Evolutionary conservation across 2,329 filamentous ascomycete species (phyloP).

Genomic region (Graphiopsis chlorocephala): DNA sequence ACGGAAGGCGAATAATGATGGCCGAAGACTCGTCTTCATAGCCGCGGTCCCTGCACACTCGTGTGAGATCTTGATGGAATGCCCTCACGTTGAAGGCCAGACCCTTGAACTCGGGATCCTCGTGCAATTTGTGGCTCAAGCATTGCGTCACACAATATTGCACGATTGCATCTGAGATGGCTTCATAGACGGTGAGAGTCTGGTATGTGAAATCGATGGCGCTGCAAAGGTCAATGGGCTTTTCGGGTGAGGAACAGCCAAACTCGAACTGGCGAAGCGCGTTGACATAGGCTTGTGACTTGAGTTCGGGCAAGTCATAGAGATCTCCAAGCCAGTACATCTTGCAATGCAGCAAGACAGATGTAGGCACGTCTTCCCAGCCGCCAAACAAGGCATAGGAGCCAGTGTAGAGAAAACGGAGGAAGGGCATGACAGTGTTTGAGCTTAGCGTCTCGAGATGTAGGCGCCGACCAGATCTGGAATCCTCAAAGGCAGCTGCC

Average conservation of each 20-base stretch:
- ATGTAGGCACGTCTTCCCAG: conserved; percentile 30
- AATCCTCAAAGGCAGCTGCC: conserved; percentile 40
- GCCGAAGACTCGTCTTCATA: conserved; percentile 39
- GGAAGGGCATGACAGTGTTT: conserved; percentile 36
- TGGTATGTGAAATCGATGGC: conserved; percentile 37
- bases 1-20: conserved; percentile 33
- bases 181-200: conserved; percentile 26
- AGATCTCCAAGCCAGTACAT: conserved; percentile 41
- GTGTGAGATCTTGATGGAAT: conserved; percentile 43
- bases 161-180: conserved; percentile 39
- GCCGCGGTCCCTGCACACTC: conserved; percentile 36
- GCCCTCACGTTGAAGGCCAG: conserved; percentile 36
- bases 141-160: conserved; percentile 45
- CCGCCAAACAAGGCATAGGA: conserved; percentile 35
- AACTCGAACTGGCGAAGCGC: conserved; percentile 40
- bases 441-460: conserved; percentile 39
- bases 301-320: conserved; percentile 41
- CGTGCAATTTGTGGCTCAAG: conserved; percentile 36
- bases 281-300: conserved; percentile 39
- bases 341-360: conserved; percentile 41
- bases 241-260: conserved; percentile 37
- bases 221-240: conserved; percentile 40
- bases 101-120: conserved; percentile 37
- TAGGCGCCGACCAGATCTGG: conserved; percentile 32
- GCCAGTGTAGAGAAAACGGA: conserved; percentile 43